phyloP scores from a whole-genome alignment of 2,329 filamentous ascomycete species.

The Beauveria bassiana region DNA sequence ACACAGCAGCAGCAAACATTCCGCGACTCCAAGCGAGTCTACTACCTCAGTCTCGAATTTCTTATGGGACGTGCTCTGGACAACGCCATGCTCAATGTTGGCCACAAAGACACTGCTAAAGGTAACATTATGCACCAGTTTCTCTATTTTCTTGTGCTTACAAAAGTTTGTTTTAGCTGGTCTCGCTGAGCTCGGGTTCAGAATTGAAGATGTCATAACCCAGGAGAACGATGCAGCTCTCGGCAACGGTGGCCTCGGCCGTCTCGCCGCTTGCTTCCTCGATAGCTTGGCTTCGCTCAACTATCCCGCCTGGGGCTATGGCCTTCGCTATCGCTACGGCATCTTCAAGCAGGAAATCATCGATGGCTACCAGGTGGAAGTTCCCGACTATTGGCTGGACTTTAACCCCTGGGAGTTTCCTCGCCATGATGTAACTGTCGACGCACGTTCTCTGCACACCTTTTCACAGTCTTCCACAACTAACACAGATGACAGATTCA shows the following conservation, averaged over 20 bases:
- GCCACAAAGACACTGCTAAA: slow-evolving; percentile 75
- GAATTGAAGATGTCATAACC: slow-evolving; percentile 87
- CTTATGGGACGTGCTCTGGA: slow-evolving; percentile 94
- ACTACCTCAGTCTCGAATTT: slow-evolving; percentile 96
- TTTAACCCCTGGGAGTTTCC: slow-evolving; percentile 99
- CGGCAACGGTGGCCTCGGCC: slow-evolving; percentile 90
- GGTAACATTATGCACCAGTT: slow-evolving; percentile 37
- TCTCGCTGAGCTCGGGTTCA: slow-evolving; percentile 83
- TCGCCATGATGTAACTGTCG: slow-evolving; percentile 82
- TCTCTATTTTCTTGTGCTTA: slow-evolving; percentile 4
- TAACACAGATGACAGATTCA: slow-evolving; percentile 55
- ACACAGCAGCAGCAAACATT: slow-evolving; percentile 95
- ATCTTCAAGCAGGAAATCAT: slow-evolving; percentile 99
- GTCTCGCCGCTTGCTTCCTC: slow-evolving; percentile 91
- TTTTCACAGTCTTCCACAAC: not conserved
- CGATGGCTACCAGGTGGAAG: slow-evolving; percentile 94
- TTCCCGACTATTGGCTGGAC: slow-evolving; percentile 98
- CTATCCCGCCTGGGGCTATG: slow-evolving; percentile 96
- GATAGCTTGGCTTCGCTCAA: slow-evolving; percentile 93
- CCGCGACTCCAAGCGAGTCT: slow-evolving; percentile 84
- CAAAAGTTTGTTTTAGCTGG: slow-evolving; percentile 53
- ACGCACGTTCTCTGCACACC: slow-evolving; percentile 41
- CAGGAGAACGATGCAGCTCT: slow-evolving; percentile 96
- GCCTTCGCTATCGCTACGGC: slow-evolving; percentile 87
- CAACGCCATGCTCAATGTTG: slow-evolving; percentile 97